A percentile compares a stretch with the other conserved stretches of the same genome.
Evolutionary conservation across 768 basidiomycete species (phyloP).

Genomic region (Gymnopilus junonius): DNA sequence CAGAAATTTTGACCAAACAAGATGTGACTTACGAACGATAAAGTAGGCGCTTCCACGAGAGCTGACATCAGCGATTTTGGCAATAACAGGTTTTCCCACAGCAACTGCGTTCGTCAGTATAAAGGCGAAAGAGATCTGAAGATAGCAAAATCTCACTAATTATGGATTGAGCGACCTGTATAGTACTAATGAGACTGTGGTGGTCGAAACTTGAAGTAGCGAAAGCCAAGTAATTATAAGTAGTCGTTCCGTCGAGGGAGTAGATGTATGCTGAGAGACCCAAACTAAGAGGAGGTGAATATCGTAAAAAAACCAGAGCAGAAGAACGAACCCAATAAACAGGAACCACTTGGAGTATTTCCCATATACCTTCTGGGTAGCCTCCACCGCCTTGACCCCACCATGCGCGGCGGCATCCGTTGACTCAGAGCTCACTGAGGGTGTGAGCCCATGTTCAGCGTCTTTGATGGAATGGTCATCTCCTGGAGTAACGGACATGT

Average conservation of each 20-base stretch:
- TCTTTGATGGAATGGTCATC: conserved; percentile 17
- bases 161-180: conserved; percentile 57
- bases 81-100: conserved; percentile 69
- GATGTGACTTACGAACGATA: conserved; percentile 49
- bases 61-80: conserved; percentile 73
- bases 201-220: conserved; percentile 57
- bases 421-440: conserved; percentile 4
- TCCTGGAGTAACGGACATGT: conserved; percentile 23
- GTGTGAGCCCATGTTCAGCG: conserved; percentile 12
- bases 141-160: conserved; percentile 46
- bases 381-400: conserved; percentile 55
- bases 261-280: conserved; percentile 78
- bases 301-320: not conserved
- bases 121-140: not conserved
- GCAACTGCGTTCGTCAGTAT: conserved; percentile 28
- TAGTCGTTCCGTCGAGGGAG: conserved; percentile 73
- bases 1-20: not conserved
- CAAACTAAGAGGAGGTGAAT: conserved; percentile 39
- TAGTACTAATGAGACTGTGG: conserved; percentile 59
- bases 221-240: conserved; percentile 63
- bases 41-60: conserved; percentile 70
- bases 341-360: conserved; percentile 61
- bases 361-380: conserved; percentile 54
- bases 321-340: conserved; percentile 54
- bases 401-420: conserved; percentile 31